Base-by-base conservation (phyloP, 495 filamentous ascomycete genomes). In the Penicillium steckii region DNA sequence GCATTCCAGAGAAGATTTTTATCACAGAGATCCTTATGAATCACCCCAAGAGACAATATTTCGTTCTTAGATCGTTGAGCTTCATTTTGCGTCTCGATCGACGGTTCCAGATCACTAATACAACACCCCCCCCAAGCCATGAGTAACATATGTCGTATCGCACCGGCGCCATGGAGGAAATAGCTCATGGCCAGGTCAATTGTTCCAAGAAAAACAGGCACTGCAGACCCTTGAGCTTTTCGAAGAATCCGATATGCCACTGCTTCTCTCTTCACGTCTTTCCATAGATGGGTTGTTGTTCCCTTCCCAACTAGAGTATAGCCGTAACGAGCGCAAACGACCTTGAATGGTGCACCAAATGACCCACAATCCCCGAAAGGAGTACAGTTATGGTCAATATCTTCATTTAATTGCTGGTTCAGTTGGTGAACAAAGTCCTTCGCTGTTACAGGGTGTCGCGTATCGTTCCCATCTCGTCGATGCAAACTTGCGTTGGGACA, bases 221-320 rank as follows among this genome's bases (percentile, higher is more conserved):
- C 60, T 17, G 53, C 43, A 26, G 61, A 50, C 9, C 72, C 74
- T 50, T 79, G 75, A 13, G 66, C 46, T 15, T 53, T 48, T 25
- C 48, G 48, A 8, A 77, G 62, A 18, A 67, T 57, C 17, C 42
- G 43, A 54, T 80, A 79, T 2, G 80, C 56, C 3, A 52, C 51
- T 6, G 56, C 67, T 64, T 80, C 73, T 42, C 71, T 64, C 42
- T 68, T 59, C 12, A 78, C 69, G n/a, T 4, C 5, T 43, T 66
- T 57, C 48, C 68, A 66, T 22, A 69, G 68, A 6, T 44, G 50
- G 1, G 33, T 49, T 1, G 67, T 61, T 8, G 73, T 79, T 21
- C 68, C 78, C 57, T 81, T 81, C 19, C 59, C 62, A 26, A 78
- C 60, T 24, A 80, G 67, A 24, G 74, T 78, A 45, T 80, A 79